phyloP scores from a whole-genome alignment of 164 flowering plant species.

The Stephania yunnanensis region DNA sequence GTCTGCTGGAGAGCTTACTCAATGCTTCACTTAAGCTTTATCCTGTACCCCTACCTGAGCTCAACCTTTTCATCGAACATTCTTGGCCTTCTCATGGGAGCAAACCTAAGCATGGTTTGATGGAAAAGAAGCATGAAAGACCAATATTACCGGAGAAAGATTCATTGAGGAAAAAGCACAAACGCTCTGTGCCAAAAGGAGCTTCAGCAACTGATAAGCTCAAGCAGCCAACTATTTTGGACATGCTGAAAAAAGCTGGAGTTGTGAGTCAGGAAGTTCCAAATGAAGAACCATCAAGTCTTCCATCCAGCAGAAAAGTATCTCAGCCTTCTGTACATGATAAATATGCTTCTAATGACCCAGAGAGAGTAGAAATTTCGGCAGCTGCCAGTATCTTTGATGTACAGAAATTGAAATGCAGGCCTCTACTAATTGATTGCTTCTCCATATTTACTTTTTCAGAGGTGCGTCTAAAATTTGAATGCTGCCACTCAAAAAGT shows the following conservation, averaged over 20 bases:
- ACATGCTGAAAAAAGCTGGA: conserved; percentile 54
- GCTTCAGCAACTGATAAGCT: conserved; percentile 36
- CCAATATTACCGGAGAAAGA: conserved; percentile 22
- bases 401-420: conserved; percentile 61
- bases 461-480: conserved; percentile 33
- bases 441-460: conserved; percentile 46
- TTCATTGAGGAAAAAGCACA: conserved; percentile 26
- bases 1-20: conserved; percentile 67
- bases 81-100: conserved; percentile 21
- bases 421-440: conserved; percentile 58
- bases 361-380: conserved; percentile 36
- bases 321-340: conserved; percentile 27
- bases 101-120: conserved; percentile 18
- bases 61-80: conserved; percentile 36
- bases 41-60: conserved; percentile 52
- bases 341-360: conserved; percentile 21
- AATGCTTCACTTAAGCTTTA: conserved; percentile 34
- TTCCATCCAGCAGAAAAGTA: conserved; percentile 22
- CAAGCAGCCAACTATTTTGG: conserved; percentile 63
- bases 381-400: conserved; percentile 42
- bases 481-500: background rate
- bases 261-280: conserved; percentile 35
- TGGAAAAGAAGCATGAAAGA: conserved; percentile 34
- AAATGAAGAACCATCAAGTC: conserved; percentile 27
- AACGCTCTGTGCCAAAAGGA: conserved; percentile 18